Base-by-base conservation (phyloP, 176 grass and related monocot species). In the Areca catechu region DNA sequence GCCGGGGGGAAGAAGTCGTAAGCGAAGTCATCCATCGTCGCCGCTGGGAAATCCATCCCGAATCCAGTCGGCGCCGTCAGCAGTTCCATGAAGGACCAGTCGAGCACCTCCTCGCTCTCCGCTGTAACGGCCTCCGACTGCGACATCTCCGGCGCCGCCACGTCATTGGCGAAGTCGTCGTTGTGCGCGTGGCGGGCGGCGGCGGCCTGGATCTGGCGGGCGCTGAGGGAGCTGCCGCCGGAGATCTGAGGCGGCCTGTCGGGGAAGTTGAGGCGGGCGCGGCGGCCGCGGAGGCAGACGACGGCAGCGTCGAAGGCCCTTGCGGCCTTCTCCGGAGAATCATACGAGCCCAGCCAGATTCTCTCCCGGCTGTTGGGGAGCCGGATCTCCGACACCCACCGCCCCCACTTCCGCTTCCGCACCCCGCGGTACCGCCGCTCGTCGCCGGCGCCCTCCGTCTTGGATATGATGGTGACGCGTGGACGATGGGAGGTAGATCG, bases 331-430 rank as follows among this genome's bases (percentile, higher is more conserved):
- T 60, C 57, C 1, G 57, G 57, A n/a, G 57, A 29, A 5, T 60
- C 57, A 18, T 60, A 60, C 16, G 57, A 60, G 4, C 57, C 57
- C 17, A 60, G 27, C 57, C 57, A 60, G 15, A 60, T 60, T 25
- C 57, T 19, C 1, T 60, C 25, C 57, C 57, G 57, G 17, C 57
- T 28, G 57, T 60, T 60, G 24, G 57, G 57, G 0, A 60, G 57
- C 5, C 57, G 57, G 57, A 60, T 60, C 27, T 60, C 57, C 27
- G 57, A 60, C 57, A 60, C 57, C 24, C 23, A 60, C 57, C 25
- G 25, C 2, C 57, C 57, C 57, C 57, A 60, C 57, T 60, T 60
- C 6, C 57, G 24, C 24, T n/a, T 23, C 57, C 57, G 15, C 57
- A 60, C 57, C 5, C 57, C 57, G 24, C 25, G 25, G 16, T 37